Evolutionary conservation across 495 filamentous ascomycete species (phyloP).

Genomic region (Xylaria castorea): DNA sequence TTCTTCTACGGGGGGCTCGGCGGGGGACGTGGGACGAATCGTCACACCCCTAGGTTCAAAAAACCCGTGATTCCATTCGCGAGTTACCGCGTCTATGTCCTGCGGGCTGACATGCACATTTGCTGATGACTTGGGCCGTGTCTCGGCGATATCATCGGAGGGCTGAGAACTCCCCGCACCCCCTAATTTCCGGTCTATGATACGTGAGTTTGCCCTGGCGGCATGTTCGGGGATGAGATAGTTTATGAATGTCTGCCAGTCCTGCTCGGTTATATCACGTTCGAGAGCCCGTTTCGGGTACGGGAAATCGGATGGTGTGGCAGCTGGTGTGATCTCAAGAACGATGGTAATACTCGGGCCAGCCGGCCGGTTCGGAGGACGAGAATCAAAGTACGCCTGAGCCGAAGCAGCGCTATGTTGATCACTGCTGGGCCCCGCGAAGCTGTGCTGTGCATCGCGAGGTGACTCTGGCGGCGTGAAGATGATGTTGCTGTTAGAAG

Average conservation of each 20-base stretch:
- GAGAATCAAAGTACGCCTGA: constrained; percentile 51
- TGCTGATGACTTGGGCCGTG: constrained; percentile 39
- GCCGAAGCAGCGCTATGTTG: constrained; percentile 38
- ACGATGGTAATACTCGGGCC: constrained; percentile 31
- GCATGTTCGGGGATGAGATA: constrained; percentile 46
- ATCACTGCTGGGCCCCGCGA: constrained; percentile 32
- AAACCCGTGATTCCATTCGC: constrained; percentile 61
- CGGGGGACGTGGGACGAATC: constrained; percentile 3
- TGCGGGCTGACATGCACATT: constrained; percentile 20
- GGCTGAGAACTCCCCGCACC: constrained; percentile 38
- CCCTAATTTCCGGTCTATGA: constrained; percentile 46
- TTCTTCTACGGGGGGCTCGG: constrained; percentile 1
- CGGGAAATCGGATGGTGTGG: constrained; percentile 42
- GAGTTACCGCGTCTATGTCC: constrained; percentile 44
- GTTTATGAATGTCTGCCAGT: constrained; percentile 61
- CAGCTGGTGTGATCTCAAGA: constrained; percentile 33
- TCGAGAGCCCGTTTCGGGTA: constrained; percentile 38
- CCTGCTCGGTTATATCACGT: constrained; percentile 49
- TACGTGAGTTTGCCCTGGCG: constrained; percentile 40
- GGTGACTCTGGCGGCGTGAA: constrained; percentile 58
- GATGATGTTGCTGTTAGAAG: constrained; percentile 48
- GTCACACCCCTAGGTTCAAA: constrained; percentile 50
- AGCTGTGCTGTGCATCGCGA: constrained; percentile 41
- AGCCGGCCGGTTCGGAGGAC: constrained; percentile 34
- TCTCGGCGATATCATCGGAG: constrained; percentile 40